Conservation (phyloP, 2,329 filamentous ascomycete genomes). For the Cladosporium sp. region DNA sequence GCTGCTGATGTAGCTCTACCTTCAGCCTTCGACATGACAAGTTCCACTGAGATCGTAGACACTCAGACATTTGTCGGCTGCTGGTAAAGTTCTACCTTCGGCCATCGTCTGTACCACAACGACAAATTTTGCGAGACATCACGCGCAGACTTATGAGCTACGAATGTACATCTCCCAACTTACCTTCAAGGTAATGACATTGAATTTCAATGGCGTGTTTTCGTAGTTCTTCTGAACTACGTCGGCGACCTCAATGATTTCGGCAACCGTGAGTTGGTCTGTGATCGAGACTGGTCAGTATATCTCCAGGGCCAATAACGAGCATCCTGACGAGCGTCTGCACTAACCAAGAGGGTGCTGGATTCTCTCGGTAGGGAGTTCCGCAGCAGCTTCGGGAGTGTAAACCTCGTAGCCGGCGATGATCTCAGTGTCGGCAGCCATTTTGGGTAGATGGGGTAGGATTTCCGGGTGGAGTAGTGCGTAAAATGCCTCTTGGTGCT, state of each 20-base stretch:
- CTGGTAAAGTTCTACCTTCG: no score
- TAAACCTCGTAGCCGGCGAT: conserved; percentile 14
- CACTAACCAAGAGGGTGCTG: conserved; percentile 9
- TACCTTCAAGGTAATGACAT: conserved; percentile 9
- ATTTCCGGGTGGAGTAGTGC: not conserved
- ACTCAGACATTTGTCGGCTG: no score
- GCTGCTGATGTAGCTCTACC: no score
- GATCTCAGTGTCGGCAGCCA: conserved; percentile 11
- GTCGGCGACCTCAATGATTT: conserved; percentile 8
- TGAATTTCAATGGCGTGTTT: conserved; percentile 7
- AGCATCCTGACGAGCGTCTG: not conserved
- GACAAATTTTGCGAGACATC: no score
- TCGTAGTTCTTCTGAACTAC: not conserved
- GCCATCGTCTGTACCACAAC: no score
- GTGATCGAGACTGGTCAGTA: not conserved
- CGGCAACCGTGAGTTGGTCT: conserved; percentile 12
- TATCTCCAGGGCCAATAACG: not conserved
- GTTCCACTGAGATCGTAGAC: no score
- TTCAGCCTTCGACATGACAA: no score
- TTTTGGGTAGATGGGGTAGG: not conserved
- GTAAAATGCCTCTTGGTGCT: not conserved
- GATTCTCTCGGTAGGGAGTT: not conserved
- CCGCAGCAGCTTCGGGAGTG: not conserved
- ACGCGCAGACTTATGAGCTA: no score
- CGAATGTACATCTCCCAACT: not conserved